These are phyloP conservation scores for Rachicladosporium sp. DNA, from an alignment of 2,329 filamentous ascomycete genomes.

Conservation along the genomic window DNA sequence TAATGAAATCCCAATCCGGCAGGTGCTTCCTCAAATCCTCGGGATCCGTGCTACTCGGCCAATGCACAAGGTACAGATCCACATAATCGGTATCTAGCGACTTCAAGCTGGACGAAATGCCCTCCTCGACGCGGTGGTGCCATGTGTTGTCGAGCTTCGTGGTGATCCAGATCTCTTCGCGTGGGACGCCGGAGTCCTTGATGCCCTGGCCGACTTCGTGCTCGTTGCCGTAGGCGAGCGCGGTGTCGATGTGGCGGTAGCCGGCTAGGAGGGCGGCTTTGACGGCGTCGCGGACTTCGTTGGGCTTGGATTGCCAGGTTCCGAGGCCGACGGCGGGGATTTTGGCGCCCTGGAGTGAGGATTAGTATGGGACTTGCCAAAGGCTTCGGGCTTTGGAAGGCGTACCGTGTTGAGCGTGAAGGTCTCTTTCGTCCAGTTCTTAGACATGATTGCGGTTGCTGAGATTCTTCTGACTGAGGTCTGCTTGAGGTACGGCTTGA, in stretches of 20 bases:
- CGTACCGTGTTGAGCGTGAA: slow-evolving; percentile 45
- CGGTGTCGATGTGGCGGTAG: slow-evolving; percentile 45
- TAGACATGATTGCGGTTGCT: slow-evolving; percentile 6
- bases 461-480: too few relatives aligned
- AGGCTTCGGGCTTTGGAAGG: background rate
- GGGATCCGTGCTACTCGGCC: slow-evolving; percentile 31
- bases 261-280: slow-evolving; percentile 33
- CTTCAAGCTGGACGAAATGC: slow-evolving; percentile 27
- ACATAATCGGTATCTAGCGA: slow-evolving; percentile 45
- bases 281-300: slow-evolving; percentile 28
- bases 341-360: slow-evolving; percentile 31
- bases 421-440: slow-evolving; percentile 24
- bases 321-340: slow-evolving; percentile 27
- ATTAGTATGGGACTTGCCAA: slow-evolving; percentile 1
- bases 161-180: slow-evolving; percentile 29
- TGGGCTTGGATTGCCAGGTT: slow-evolving; percentile 27
- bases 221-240: slow-evolving; percentile 69
- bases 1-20: slow-evolving; percentile 48
- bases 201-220: slow-evolving; percentile 60
- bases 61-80: slow-evolving; percentile 49
- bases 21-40: slow-evolving; percentile 54
- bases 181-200: slow-evolving; percentile 34
- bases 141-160: slow-evolving; percentile 29
- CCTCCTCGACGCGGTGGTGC: slow-evolving; percentile 22
- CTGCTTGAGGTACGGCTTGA: too few relatives aligned